Evolutionary conservation across 805 yeast genomes (phyloP).

Genomic region (Kluyveromyces lactis): DNA sequence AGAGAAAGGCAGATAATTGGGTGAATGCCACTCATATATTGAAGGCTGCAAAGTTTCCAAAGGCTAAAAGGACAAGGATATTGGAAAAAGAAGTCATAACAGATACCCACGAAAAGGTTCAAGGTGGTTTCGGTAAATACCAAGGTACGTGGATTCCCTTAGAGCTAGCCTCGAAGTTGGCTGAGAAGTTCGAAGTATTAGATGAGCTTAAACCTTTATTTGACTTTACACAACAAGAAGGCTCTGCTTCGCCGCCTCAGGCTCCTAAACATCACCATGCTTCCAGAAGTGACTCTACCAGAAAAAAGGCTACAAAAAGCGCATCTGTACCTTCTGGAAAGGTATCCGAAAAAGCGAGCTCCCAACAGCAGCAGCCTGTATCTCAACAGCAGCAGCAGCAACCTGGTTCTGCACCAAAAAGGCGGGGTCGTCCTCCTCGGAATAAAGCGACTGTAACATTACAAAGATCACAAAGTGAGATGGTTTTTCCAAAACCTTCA

Average conservation of each 20-base stretch:
- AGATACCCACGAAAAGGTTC: slow-evolving; percentile 86
- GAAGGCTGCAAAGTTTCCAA: slow-evolving; percentile 89
- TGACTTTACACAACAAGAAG: slow-evolving; percentile 45
- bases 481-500: slow-evolving; percentile 19
- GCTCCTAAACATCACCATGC: slow-evolving; percentile 65
- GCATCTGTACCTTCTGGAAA: slow-evolving; percentile 12
- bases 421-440: slow-evolving; percentile 30
- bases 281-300: slow-evolving; percentile 36
- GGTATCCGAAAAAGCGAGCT: slow-evolving; percentile 7
- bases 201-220: slow-evolving; percentile 58
- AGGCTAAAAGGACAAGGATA: slow-evolving; percentile 87
- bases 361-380: slow-evolving; percentile 5
- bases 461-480: slow-evolving; percentile 26
- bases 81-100: slow-evolving; percentile 89
- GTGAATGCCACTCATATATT: slow-evolving; percentile 92
- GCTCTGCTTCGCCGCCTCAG: slow-evolving; percentile 46
- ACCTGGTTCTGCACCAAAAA: slow-evolving; percentile 16
- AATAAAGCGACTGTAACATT: slow-evolving; percentile 16
- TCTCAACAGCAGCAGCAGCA: slow-evolving; percentile 6
- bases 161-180: slow-evolving; percentile 61
- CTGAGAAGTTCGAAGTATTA: slow-evolving; percentile 55
- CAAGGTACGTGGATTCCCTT: slow-evolving; percentile 97
- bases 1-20: slow-evolving; percentile 71
- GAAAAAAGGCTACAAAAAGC: slow-evolving; percentile 22
- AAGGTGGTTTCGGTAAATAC: slow-evolving; percentile 95